Base-by-base conservation (phyloP, 1,284 basidiomycete species). In the Lignosus rhinocerotis region DNA sequence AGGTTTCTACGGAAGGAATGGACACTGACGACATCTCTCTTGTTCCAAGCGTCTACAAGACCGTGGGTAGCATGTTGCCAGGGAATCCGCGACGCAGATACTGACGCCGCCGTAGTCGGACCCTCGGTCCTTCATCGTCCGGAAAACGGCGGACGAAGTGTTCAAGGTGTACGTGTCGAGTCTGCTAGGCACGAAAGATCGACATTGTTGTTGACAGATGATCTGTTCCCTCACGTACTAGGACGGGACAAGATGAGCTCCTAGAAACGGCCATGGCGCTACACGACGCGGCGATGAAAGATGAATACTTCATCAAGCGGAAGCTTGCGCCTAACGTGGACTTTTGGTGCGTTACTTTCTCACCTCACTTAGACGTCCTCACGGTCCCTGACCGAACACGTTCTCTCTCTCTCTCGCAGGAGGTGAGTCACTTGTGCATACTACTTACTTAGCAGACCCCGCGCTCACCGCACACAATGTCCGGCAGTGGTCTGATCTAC, bases 211-310 rank as follows among this genome's bases (percentile, higher is more conserved):
- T 39, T 53, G 34, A 55, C 32, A 17, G 16, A 3, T 34, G 17
- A 47, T 12, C 36, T 41, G 4, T 25, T 25, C 2, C 0, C 10
- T 25, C 61, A 64, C 41, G 14, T 66, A n/a, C n/a, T n/a, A 88
- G 88, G 49, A 94, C 91, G 0, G 93, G 93, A 0, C 84, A 83
- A 62, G 92, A 94, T 72, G 87, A 87, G 63, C 76, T 94, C 0
- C 78, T 95, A 33, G 88, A 93, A 60, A 94, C 92, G 10, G 93
- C 93, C 0, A 92, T 95, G 86, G 86, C 86, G 9, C 76, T 95
- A 53, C 92, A 94, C 66, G 90, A 94, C 66, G 86, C 87, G 7
- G 93, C 93, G 1, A 87, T 94, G 81, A 89, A 89, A 65, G 93
- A 95, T 64, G 88, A 93, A 38, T 95, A 92, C 73, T 94, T 93